Evolutionary conservation across 768 basidiomycete genomes (phyloP), one percentile per base, ranked within the genome.

Genomic region (Coprinopsis marcescibilis): DNA sequence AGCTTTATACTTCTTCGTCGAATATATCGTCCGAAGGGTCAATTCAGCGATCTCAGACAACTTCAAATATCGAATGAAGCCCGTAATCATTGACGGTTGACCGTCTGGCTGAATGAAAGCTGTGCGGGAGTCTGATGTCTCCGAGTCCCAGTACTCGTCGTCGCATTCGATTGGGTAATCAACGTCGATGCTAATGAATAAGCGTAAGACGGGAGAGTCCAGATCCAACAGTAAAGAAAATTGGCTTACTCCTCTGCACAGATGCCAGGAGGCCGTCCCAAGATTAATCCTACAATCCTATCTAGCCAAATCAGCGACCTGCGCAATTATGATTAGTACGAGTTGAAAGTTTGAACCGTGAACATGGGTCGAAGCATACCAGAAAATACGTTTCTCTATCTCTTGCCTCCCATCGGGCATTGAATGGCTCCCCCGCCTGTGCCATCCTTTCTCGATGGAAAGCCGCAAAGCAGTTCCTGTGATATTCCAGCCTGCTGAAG

Each of bases 21-120:
- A 64, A 53, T 67, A 68, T 11, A 90, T 71, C 0, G 85, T 85
- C 39, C 81, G 67, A 41, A 81, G 62, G 1, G 77, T 72, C 53
- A 77, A 81, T 0, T 75, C 79, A 21, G 81, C 67, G 39, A 90
- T 80, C 43, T 80, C 77, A n/a, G 66, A 67, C 0, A 89, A 69
- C 52, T 76, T 80, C 43, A 86, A 64, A 34, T 66, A 64, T 33
- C 61, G 68, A 41, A 76, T 68, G 50, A 85, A 85, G 41, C 65
- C 72, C 0, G 82, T 61, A 1, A 84, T 55, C 1, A 56, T 58
- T 2, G 76, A 78, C 0, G 83, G 80, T 54, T 77, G 77, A 14
- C 70, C 75, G 1, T 68, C 55, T 0, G 87, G 88, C 55, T 89
- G 86, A 40, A 72, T 72, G 64, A 83, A 85, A 2, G 67, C 67